Conservation (phyloP, 768 basidiomycete species). For the Mycena albidolilacea region DNA sequence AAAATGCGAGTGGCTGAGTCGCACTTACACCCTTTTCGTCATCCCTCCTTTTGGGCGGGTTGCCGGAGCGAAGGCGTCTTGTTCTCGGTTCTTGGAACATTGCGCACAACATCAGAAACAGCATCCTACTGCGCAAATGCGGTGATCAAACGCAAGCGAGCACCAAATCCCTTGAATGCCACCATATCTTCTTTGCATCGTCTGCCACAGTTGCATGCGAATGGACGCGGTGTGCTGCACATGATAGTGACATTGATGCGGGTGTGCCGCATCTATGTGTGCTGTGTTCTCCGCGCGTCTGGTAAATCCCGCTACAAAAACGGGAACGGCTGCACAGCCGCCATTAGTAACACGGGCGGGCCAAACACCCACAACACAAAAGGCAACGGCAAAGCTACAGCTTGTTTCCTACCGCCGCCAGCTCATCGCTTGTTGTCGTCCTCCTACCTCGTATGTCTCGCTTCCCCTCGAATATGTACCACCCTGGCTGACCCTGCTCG, state of each 20-base stretch:
- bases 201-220: background rate
- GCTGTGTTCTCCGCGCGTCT: background rate
- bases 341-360: too few relatives aligned
- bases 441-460: slow-evolving; percentile 38
- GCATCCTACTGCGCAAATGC: background rate
- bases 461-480: slow-evolving; percentile 25
- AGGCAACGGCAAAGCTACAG: slow-evolving; percentile 53
- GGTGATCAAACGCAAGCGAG: background rate
- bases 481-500: slow-evolving; percentile 50
- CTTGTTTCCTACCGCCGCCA: slow-evolving; percentile 68
- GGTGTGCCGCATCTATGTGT: background rate
- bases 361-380: slow-evolving; percentile 55
- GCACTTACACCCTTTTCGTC: too few relatives aligned
- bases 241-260: background rate
- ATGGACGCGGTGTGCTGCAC: background rate
- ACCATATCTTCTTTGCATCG: background rate
- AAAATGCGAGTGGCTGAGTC: too few relatives aligned
- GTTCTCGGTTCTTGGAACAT: too few relatives aligned
- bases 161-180: background rate
- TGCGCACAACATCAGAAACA: too few relatives aligned
- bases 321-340: too few relatives aligned
- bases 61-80: too few relatives aligned
- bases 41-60: too few relatives aligned
- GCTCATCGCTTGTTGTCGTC: slow-evolving; percentile 46
- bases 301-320: background rate